Evolutionary conservation across 305 asterid genomes (phyloP).

Genomic region (Fraxinus sp.): DNA sequence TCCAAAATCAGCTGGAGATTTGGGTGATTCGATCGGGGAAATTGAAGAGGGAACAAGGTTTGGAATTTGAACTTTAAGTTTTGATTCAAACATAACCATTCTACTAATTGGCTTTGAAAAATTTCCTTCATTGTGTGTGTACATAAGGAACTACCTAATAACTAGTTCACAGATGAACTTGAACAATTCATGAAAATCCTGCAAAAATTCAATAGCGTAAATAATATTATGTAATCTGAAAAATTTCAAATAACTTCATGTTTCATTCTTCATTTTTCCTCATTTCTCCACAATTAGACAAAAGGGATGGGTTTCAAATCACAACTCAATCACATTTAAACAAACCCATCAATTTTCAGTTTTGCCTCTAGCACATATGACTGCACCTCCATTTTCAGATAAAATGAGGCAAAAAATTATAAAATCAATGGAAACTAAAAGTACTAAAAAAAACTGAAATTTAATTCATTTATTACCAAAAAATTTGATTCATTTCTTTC

Average conservation of each 20-base stretch:
- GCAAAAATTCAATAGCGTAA: background rate
- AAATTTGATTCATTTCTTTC: slow-evolving; percentile 43
- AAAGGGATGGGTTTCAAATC: background rate
- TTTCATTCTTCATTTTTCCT: background rate
- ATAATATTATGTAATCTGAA: background rate
- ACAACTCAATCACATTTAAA: background rate
- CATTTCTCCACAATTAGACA: background rate
- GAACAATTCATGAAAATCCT: background rate
- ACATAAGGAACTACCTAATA: too few relatives aligned
- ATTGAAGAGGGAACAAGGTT: slow-evolving; percentile 15
- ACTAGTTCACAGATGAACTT: background rate
- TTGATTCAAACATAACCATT: slow-evolving; percentile 68
- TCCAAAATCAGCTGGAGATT: slow-evolving; percentile 80
- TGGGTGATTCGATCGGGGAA: slow-evolving; percentile 47
- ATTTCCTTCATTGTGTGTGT: background rate
- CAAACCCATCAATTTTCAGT: background rate
- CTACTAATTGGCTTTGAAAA: slow-evolving; percentile 47
- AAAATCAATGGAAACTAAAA: background rate
- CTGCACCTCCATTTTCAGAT: background rate
- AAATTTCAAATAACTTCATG: background rate
- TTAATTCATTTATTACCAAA: slow-evolving; percentile 22
- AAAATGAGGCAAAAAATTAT: background rate
- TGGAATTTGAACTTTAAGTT: slow-evolving; percentile 70
- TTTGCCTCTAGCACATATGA: background rate
- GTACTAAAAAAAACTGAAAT: background rate